Evolutionary conservation across 495 filamentous ascomycete species (phyloP), one percentile per base, ranked within the genome.

Genomic region (Xanthoparmelia taractica): DNA sequence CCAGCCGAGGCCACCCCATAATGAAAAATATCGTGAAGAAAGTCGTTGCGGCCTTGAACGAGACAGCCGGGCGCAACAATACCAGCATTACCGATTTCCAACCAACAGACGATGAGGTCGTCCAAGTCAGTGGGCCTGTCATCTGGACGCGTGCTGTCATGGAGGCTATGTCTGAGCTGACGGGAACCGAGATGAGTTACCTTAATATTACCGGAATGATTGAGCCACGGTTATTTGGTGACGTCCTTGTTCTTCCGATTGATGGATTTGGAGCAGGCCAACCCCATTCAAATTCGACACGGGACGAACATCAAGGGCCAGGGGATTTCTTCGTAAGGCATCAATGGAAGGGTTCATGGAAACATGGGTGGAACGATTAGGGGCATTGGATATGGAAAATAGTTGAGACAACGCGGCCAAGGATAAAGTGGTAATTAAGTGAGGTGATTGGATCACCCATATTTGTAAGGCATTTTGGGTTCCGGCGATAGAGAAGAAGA

Each of bases 51-150:
- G 68, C 66, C 25, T 31, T 80, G 17, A 71, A 73, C 33, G 66
- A 73, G 11, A 66, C 75, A 17, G 67, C 73, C 0, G 18, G 18
- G 0, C 20, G 38, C 8, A 67, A 78, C 45, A 29, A 67, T 1
- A 67, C 75, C 1, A 29, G 68, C 0, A 66, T 80, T 25, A 47
- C 59, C 0, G 41, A 72, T 12, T 52, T 66, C n/a, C 8, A 36
- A 8, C 64, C 59, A 18, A 11, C 40, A 4, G 31, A 61, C n/a
- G 74, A 78, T 33, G 59, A 66, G 23, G 75, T 79, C 8, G 70
- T 79, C 4, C 65, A 72, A 37, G 70, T 75, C 34, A 77, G 72
- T 5, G 77, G 77, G 1, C 77, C 76, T 4, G 73, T 74, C 58
- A 70, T 70, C 2, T 77, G 78, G 66, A 78, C 76, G 2, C 56